Evolutionary conservation across 441 rosid species (phyloP), one percentile per base, ranked within the genome.

Genomic region (Erysimum cheiri): DNA sequence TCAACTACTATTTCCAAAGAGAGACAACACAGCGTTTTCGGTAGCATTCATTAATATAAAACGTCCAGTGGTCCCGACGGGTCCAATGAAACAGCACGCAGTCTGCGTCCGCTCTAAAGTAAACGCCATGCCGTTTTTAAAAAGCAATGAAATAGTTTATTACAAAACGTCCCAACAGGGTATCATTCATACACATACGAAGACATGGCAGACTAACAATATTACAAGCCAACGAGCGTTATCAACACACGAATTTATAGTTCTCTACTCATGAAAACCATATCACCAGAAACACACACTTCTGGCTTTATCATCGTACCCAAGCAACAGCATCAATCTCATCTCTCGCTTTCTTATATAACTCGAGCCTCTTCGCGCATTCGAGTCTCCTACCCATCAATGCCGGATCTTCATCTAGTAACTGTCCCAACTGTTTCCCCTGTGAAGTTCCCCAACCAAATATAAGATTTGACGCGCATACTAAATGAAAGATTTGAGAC

Each of bases 291-390:
- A 44, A 33, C n/a, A 67, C 53, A 52, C 61, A 7, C 9, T 39
- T 33, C 29, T 0, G 22, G 53, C 8, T 10, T 15, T 22, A 70
- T 73, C 85, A 90, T 70, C 97, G 89, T 3, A 74, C 80, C 98
- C 97, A 93, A 49, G 97, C 83, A 46, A 91, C 98, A 2, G 93
- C 85, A 78, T 91, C 98, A 8, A 93, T 80, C 84, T 93, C 98
- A 50, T 93, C 98, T 82, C 97, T 84, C 0, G 95, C 96, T 4
- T 93, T 77, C 86, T 91, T 93, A 83, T 93, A 93, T 33, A 93
- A 69, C 64, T 93, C 96, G 10, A 93, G 96, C 85, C 98, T 88
- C 78, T 91, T 85, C 0, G 87, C 90, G 50, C 90, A 83, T 66
- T 93, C 87, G 32, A 64, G 80, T 80, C 98, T 89, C 80, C 88